Evolutionary conservation across 2,329 filamentous ascomycete genomes (phyloP).

Genomic region (Trichophaea hybrida): DNA sequence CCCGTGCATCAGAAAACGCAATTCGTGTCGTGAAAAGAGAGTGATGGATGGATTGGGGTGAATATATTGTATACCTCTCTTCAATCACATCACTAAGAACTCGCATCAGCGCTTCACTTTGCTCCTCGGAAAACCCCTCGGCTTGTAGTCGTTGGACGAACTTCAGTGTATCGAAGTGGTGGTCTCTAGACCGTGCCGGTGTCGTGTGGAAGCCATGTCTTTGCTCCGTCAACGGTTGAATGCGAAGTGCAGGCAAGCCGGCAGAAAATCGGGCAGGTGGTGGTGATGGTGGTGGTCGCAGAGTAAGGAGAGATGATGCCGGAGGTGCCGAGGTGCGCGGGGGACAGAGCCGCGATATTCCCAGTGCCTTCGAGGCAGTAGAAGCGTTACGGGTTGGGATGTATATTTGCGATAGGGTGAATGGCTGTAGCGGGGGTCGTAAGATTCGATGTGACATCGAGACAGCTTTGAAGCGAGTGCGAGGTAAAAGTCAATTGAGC

Average conservation of each 20-base stretch:
- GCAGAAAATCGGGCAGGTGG: neutral
- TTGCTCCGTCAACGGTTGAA: neutral
- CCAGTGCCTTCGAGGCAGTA: neutral
- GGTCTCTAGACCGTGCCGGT: conserved; percentile 49
- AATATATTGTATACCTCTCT: conserved; percentile 48
- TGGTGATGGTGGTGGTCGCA: neutral
- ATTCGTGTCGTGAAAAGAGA: neutral
- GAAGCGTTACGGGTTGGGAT: neutral
- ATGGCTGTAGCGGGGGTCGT: neutral
- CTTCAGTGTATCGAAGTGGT: conserved; percentile 96
- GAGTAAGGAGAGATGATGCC: neutral
- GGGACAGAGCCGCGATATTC: neutral
- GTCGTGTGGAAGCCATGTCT: conserved; percentile 51
- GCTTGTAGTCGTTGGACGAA: conserved; percentile 80
- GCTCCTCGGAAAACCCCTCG: conserved; percentile 90
- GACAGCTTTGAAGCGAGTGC: neutral
- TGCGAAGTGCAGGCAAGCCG: neutral
- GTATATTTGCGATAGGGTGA: neutral
- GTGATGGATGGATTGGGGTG: neutral
- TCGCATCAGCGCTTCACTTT: conserved; percentile 96
- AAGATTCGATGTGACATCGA: neutral
- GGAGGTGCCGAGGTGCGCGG: neutral
- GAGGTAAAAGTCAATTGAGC: too few relatives aligned
- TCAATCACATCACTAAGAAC: conserved; percentile 93
- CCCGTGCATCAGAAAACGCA: too few relatives aligned